Percentiles rank a stretch among this genome's conserved stretches.
phyloP scores from a whole-genome alignment of 495 filamentous ascomycete genomes.

The Baudoinia panamericana region DNA sequence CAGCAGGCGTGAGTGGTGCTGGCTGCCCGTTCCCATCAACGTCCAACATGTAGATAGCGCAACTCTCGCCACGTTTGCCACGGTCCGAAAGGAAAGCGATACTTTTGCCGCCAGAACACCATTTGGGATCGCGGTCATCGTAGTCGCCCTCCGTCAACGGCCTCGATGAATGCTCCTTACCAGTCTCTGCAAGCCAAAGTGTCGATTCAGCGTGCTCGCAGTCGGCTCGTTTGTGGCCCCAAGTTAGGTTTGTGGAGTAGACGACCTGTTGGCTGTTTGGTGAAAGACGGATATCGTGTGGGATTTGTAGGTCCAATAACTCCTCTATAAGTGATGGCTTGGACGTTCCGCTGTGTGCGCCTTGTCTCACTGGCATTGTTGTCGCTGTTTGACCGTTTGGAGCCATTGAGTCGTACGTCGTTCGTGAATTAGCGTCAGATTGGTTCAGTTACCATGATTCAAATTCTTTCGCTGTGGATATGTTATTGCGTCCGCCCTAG shows the following conservation, averaged over 20 bases:
- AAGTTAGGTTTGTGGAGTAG: conserved; percentile 10
- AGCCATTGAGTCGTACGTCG: no score
- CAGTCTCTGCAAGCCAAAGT: conserved; percentile 20
- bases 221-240: conserved; percentile 1
- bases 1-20: conserved; percentile 7
- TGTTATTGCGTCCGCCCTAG: no score
- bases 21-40: conserved; percentile 8
- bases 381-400: no score
- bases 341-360: no score
- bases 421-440: no score
- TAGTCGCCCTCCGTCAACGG: conserved; percentile 19
- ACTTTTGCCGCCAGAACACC: conserved; percentile 14
- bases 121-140: conserved; percentile 18
- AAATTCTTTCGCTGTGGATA: no score
- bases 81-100: conserved; percentile 25
- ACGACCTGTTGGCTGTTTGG: conserved; percentile 18
- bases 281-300: conserved; percentile 15
- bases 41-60: conserved; percentile 20
- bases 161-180: conserved; percentile 16
- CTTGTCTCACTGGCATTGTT: no score
- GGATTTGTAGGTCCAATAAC: conserved; percentile 16
- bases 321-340: conserved; percentile 6
- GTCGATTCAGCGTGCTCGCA: conserved; percentile 14
- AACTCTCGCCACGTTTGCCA: conserved; percentile 15
- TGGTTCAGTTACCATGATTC: no score